Evolutionary conservation across 176 grass and related monocot genomes (phyloP).

Genomic region (Zoysia japonica): DNA sequence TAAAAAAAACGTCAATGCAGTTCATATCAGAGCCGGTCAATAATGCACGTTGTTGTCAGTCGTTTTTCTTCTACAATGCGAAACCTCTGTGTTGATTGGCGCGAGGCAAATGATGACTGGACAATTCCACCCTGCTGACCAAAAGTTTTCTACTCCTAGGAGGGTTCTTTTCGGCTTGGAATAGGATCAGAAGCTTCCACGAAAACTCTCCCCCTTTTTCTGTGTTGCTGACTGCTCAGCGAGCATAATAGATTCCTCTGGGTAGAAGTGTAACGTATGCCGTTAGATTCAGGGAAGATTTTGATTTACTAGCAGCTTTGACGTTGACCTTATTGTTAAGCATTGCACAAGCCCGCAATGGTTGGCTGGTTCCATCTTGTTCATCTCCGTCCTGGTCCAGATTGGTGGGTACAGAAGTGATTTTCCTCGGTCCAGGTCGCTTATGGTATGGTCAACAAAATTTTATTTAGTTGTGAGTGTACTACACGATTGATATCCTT

Average conservation of each 20-base stretch:
- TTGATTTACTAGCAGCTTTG: background rate
- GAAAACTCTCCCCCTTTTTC: background rate
- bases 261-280: background rate
- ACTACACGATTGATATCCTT: background rate
- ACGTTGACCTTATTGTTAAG: background rate
- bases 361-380: background rate
- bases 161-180: background rate
- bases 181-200: constrained; percentile 21
- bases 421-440: background rate
- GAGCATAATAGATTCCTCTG: background rate
- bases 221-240: no score
- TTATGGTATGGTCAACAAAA: background rate
- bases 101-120: background rate
- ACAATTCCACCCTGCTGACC: background rate
- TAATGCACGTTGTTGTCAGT: constrained; percentile 18
- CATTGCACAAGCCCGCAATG: background rate
- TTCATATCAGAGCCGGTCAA: background rate
- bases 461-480: background rate
- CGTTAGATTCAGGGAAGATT: background rate
- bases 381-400: background rate
- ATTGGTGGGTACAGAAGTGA: background rate
- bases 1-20: constrained; percentile 27
- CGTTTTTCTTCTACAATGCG: background rate
- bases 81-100: background rate
- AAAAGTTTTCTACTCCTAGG: background rate